These are phyloP conservation scores for Evansstolkia leycettana DNA, from an alignment of 495 filamentous ascomycete species.

Conservation along the genomic window DNA sequence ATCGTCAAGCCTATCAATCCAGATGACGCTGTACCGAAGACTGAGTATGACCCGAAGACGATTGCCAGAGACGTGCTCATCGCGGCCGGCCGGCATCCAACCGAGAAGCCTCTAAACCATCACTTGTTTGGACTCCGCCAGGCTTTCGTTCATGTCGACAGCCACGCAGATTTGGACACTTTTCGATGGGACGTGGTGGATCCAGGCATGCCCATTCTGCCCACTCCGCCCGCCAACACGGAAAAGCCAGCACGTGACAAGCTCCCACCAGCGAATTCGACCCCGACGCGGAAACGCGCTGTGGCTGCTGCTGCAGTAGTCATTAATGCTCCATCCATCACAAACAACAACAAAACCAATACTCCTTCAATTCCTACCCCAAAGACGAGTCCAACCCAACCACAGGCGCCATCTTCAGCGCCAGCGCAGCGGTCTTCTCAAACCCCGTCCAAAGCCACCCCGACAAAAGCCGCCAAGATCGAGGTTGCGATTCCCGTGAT, in stretches of 20 bases:
- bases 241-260: too few species aligned
- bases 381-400: too few species aligned
- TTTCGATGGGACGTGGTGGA: slow-evolving; percentile 61
- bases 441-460: neutral
- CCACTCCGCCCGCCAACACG: too few species aligned
- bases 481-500: slow-evolving; percentile 4
- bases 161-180: slow-evolving; percentile 42
- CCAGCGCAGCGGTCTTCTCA: neutral
- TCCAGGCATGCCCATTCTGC: neutral
- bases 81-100: slow-evolving; percentile 46
- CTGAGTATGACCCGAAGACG: slow-evolving; percentile 44
- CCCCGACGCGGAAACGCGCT: neutral
- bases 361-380: neutral
- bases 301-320: neutral
- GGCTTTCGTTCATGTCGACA: slow-evolving; percentile 26
- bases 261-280: too few species aligned
- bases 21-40: slow-evolving; percentile 29
- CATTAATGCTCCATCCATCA: neutral
- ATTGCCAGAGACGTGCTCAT: slow-evolving; percentile 57
- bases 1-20: slow-evolving; percentile 33
- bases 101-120: slow-evolving; percentile 41
- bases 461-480: slow-evolving; percentile 1
- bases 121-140: slow-evolving; percentile 40
- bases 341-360: neutral
- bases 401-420: too few species aligned